Conservation (phyloP, 768 basidiomycete species). For the Cystobasidium onofrii region DNA sequence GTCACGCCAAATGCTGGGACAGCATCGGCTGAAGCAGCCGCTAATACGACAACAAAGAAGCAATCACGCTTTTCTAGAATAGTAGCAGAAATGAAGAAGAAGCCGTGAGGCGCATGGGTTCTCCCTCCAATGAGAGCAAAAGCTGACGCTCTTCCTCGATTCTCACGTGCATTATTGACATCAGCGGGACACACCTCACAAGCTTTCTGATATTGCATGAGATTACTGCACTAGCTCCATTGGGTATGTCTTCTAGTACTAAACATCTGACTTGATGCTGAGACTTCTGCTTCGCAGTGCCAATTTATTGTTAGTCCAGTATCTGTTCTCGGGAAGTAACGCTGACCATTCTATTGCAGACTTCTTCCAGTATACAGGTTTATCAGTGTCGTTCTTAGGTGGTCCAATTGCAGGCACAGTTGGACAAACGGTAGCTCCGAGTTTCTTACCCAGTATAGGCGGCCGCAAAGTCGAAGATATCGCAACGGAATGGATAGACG, state of each 20-base stretch:
- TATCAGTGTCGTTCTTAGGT: slow-evolving; percentile 23
- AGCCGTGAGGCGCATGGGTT: slow-evolving; percentile 5
- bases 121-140: too few species aligned
- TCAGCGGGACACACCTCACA: slow-evolving; percentile 20
- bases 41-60: background rate
- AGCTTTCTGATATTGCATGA: slow-evolving; percentile 23
- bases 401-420: slow-evolving; percentile 24
- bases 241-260: background rate
- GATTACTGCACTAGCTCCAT: slow-evolving; percentile 1
- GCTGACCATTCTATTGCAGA: slow-evolving; percentile 13
- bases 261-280: background rate
- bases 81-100: slow-evolving; percentile 24
- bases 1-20: background rate
- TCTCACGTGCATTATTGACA: background rate
- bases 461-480: slow-evolving; percentile 16
- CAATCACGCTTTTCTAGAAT: slow-evolving; percentile 14
- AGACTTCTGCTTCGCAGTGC: background rate
- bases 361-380: slow-evolving; percentile 27
- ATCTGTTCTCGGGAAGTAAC: too few species aligned
- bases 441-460: slow-evolving; percentile 14
- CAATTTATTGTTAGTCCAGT: slow-evolving; percentile 10
- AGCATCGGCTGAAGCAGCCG: background rate
- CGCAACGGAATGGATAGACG: slow-evolving; percentile 29
- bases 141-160: background rate
- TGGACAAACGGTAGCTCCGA: slow-evolving; percentile 10